Conservation (phyloP, 768 basidiomycete species). For the Naganishia onofrii region DNA sequence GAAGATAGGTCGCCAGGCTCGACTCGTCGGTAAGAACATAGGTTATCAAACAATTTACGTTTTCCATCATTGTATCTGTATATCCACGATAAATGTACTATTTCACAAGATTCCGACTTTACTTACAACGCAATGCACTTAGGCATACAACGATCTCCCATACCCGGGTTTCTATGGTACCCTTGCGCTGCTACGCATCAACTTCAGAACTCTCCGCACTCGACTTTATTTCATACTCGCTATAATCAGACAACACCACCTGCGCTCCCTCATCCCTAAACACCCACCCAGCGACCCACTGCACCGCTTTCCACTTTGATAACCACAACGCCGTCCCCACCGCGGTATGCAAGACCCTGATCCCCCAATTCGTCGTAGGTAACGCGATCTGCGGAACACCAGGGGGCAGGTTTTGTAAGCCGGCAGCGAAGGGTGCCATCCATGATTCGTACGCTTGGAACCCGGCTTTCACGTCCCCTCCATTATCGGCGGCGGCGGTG, state of each 20-base stretch:
- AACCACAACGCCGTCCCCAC: neutral
- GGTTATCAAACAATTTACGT: too few relatives aligned
- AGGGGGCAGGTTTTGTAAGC: neutral
- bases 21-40: too few relatives aligned
- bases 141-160: too few relatives aligned
- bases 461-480: neutral
- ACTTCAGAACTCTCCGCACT: too few relatives aligned
- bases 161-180: too few relatives aligned
- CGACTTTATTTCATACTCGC: neutral
- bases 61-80: too few relatives aligned
- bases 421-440: neutral
- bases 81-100: too few relatives aligned
- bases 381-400: neutral
- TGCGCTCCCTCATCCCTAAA: neutral
- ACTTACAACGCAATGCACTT: too few relatives aligned
- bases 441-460: neutral
- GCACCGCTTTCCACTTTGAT: neutral
- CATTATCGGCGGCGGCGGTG: too few relatives aligned
- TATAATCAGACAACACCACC: neutral
- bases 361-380: neutral
- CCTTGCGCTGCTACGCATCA: too few relatives aligned
- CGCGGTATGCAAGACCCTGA: neutral
- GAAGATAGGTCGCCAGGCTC: neutral
- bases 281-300: neutral
- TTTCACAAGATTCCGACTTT: too few relatives aligned